Conservation (phyloP, 2,329 filamentous ascomycete species). For the Cladobotryum protrusum region DNA sequence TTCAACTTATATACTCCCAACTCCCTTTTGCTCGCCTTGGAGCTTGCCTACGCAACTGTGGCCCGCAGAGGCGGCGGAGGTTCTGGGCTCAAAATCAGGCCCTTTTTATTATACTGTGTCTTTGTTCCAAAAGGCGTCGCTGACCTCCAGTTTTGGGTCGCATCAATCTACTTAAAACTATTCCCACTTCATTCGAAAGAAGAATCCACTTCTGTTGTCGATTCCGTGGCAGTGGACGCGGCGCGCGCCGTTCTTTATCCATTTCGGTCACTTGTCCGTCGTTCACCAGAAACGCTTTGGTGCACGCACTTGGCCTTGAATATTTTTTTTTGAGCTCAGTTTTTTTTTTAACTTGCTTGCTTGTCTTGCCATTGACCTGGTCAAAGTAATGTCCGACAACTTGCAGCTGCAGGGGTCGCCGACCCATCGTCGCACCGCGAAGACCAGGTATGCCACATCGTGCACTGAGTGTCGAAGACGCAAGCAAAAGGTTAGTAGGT, state of each 20-base stretch:
- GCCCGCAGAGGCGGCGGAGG: too few species aligned
- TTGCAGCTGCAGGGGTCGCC: slow-evolving; percentile 22
- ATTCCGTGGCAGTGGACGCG: neutral
- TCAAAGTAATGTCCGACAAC: slow-evolving; percentile 28
- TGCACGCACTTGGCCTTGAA: neutral
- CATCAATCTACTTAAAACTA: too few species aligned
- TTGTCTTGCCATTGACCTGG: slow-evolving; percentile 5
- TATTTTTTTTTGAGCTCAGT: too few species aligned
- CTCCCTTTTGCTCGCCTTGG: too few species aligned
- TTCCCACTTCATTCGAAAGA: too few species aligned
- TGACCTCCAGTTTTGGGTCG: too few species aligned
- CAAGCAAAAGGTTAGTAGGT: slow-evolving; percentile 41
- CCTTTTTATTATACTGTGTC: too few species aligned
- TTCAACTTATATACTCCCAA: too few species aligned
- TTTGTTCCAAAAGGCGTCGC: too few species aligned
- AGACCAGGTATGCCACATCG: slow-evolving; percentile 30
- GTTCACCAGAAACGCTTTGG: neutral
- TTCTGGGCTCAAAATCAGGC: too few species aligned
- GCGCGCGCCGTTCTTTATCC: neutral
- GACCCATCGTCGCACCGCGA: slow-evolving; percentile 16
- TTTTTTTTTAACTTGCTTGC: neutral
- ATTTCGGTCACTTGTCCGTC: neutral
- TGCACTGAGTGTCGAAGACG: slow-evolving; percentile 46
- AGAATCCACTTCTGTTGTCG: too few species aligned
- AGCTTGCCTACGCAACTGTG: too few species aligned